Percentiles rank a stretch among this genome's conserved stretches.
Evolutionary conservation across 169 alveolate species (phyloP).

Genomic region (Plasmodium vinckei): DNA sequence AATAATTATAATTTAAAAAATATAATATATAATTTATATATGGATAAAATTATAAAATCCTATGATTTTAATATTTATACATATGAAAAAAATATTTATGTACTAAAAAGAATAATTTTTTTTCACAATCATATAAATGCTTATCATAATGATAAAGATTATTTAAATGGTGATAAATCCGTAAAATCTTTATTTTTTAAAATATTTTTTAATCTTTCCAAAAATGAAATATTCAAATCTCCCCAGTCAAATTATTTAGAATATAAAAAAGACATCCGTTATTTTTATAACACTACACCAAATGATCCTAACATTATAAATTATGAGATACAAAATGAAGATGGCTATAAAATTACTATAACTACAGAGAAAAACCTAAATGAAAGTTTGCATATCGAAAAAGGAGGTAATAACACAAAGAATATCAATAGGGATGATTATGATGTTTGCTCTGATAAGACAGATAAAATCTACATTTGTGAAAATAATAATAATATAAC

Average conservation of each 20-base stretch:
- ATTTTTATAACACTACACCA: too few species aligned
- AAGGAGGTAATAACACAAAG: too few species aligned
- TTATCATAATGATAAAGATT: constrained; percentile 19
- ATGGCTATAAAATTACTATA: too few species aligned
- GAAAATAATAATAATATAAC: too few species aligned
- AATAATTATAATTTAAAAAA: constrained; percentile 67
- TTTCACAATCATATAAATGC: constrained; percentile 34
- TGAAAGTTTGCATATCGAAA: too few species aligned
- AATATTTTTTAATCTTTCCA: constrained; percentile 23
- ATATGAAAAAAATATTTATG: constrained; percentile 72
- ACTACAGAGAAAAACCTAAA: too few species aligned
- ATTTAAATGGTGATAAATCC: constrained; percentile 11
- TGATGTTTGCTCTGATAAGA: too few species aligned
- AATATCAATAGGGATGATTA: too few species aligned
- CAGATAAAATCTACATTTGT: too few species aligned
- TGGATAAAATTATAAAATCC: constrained; percentile 49
- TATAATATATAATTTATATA: constrained; percentile 51
- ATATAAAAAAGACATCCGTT: too few species aligned
- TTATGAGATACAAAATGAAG: too few species aligned
- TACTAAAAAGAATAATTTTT: constrained; percentile 54
- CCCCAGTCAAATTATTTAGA: neutral
- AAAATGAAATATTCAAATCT: constrained; percentile 3
- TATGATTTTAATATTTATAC: constrained; percentile 54
- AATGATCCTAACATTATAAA: too few species aligned
- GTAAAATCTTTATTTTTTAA: constrained; percentile 22